Evolutionary conservation across 129 eudicot species (phyloP), one percentile per base, ranked within the genome.

Genomic region (Lactuca saligna): DNA sequence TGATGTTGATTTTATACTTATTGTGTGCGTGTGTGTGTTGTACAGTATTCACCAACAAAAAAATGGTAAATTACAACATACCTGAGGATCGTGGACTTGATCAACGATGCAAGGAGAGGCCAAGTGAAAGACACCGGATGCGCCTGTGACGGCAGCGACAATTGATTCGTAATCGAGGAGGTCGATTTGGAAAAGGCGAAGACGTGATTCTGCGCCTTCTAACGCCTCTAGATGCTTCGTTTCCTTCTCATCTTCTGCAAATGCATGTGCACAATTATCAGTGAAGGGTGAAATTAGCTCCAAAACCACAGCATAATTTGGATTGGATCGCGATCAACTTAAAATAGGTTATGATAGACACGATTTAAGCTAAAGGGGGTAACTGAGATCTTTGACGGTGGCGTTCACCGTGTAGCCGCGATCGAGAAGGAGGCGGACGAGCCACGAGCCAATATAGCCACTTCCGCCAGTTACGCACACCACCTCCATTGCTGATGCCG

Each of bases 391-490:
- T 80, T 82, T 77, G 71, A 93, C 88, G 78, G 96, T 93, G 83
- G 96, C 98, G 74, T 89, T 86, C 38, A 93, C 96, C 56, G 92
- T 69, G 95, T 93, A 93, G 87, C 98, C 98, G 58, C 98, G 96
- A 53, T 75, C 71, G 66, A 93, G 98, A 71, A 93, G 98, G 66
- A 86, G 88, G 8, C 80, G 74, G 54, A 93, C 85, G 17, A 93
- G 73, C 86, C 87, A 85, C 0, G 96, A 85, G 46, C 98, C 98
- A 50, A 86, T 93, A 74, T 32, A 88, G 65, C 98, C 98, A 69
- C 96, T 92, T 64, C 86, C 98, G 42, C 98, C 98, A 3, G 98
- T 93, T 5, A 93, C 96, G 67, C 96, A 92, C 10, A 92, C 96
- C 10, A 74, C 66, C 66, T 88, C 74, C 38, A 68, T 69, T 33